These are phyloP conservation scores for Tulasnella sp. DNA, from an alignment of 768 basidiomycete genomes.

Conservation along the genomic window DNA sequence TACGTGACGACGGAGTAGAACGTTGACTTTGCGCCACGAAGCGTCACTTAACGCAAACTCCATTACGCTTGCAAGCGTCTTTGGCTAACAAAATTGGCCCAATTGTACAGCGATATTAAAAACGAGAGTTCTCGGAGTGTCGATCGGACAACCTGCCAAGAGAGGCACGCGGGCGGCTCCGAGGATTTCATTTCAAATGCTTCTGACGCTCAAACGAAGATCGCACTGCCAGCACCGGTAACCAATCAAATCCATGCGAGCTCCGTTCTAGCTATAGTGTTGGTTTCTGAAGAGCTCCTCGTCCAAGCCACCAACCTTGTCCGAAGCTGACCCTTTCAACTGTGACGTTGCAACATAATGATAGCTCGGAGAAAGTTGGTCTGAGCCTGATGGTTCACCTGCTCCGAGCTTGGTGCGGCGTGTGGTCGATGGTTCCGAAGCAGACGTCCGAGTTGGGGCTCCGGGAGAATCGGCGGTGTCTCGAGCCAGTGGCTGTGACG, in stretches of 20 bases:
- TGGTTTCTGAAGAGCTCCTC: neutral
- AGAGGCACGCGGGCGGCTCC: neutral
- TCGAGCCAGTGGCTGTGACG: neutral
- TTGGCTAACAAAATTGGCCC: neutral
- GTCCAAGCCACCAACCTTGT: neutral
- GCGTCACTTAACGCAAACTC: no score
- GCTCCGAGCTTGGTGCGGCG: neutral
- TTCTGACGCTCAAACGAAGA: neutral
- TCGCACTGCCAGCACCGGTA: neutral
- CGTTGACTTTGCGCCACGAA: no score
- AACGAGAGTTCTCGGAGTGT: neutral
- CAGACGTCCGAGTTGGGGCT: neutral
- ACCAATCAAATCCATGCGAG: no score
- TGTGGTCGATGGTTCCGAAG: neutral
- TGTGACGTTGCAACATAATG: neutral
- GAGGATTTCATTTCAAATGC: neutral
- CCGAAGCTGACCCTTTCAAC: neutral
- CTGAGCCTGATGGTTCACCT: neutral
- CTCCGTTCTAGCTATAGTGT: neutral
- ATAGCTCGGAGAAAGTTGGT: neutral
- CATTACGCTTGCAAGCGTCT: neutral
- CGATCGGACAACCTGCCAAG: neutral
- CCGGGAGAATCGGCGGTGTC: neutral
- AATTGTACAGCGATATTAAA: neutral
- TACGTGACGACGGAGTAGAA: neutral